Evolutionary conservation across 257 asterid species (phyloP), one percentile per base, ranked within the genome.

Genomic region (Datura wrightii): DNA sequence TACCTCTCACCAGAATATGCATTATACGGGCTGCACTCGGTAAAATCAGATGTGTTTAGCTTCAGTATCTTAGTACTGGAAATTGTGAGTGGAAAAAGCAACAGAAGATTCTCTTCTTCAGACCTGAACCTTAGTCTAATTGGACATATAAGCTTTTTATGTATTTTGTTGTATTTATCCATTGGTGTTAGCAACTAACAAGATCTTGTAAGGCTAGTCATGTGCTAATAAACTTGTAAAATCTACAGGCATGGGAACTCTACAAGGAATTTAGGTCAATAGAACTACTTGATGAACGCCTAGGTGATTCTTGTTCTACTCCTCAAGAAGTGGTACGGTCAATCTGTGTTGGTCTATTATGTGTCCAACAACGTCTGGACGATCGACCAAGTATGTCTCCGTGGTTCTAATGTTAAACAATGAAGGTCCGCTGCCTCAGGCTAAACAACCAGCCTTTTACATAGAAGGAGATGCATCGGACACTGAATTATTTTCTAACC

Each of bases 361-460:
- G 92, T 56, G 90, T 88, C 13, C 92, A 90, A 79, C 79, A 83
- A 56, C 41, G 82, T 63, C 88, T 85, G 4, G 84, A 85, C 10
- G 91, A 82, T 31, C 86, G 91, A 63, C 92, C 92, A 62, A 76
- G 69, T 70, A 88, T 88, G 92, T 67, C 90, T 36, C 81, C 11
- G 90, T 80, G 56, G 66, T 82, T 62, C 10, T 78, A 41, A 90
- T 88, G 91, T 19, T 90, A 15, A 83, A 87, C 79, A 86, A 69
- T 54, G 89, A 88, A 6, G 87, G 83, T 58, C 69, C 6, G 11
- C 41, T 90, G 62, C 91, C 91, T n/a, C 85, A 74, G 54, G 54
- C 87, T 59, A 83, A 63, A 19, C 84, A 83, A 39, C 92, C 89
- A 58, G 90, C 87, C 8, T 90, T 84, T 71, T 88, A 85, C 80